phyloP scores from a whole-genome alignment of 1,284 basidiomycete species.

The Moniliophthora roreri region DNA sequence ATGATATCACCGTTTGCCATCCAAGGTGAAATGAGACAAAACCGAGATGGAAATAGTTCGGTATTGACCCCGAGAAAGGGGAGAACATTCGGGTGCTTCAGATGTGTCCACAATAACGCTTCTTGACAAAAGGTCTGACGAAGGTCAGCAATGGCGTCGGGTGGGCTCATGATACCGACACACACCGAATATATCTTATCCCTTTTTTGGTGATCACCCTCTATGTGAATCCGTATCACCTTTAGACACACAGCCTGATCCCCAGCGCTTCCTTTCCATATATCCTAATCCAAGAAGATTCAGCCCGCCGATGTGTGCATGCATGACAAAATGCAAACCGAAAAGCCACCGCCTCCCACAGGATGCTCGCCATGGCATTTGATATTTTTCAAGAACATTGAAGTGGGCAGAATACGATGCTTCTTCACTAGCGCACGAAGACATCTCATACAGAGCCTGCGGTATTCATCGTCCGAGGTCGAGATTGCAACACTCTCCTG shows the following conservation, averaged over 20 bases:
- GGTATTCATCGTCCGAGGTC: neutral
- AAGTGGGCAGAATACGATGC: neutral
- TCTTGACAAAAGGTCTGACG: conserved; percentile 13
- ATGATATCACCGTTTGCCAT: conserved; percentile 14
- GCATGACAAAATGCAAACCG: neutral
- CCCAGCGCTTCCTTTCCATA: conserved; percentile 6
- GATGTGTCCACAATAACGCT: conserved; percentile 15
- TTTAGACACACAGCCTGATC: conserved; percentile 12
- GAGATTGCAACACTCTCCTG: neutral
- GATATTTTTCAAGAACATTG: neutral
- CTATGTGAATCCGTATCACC: conserved; percentile 12
- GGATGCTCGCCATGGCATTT: neutral
- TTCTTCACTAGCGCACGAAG: neutral
- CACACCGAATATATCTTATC: conserved; percentile 5
- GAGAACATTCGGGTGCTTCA: conserved; percentile 14
- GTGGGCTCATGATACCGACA: neutral
- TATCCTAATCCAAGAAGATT: conserved; percentile 8
- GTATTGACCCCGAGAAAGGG: conserved; percentile 15
- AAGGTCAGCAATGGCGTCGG: neutral
- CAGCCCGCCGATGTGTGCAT: neutral
- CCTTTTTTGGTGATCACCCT: neutral
- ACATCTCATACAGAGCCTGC: neutral
- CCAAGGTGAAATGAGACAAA: conserved; percentile 16
- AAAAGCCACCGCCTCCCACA: neutral
- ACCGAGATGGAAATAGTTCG: conserved; percentile 7